Evolutionary conservation across 495 filamentous ascomycete species (phyloP).

Genomic region (Hyaloscypha variabilis): DNA sequence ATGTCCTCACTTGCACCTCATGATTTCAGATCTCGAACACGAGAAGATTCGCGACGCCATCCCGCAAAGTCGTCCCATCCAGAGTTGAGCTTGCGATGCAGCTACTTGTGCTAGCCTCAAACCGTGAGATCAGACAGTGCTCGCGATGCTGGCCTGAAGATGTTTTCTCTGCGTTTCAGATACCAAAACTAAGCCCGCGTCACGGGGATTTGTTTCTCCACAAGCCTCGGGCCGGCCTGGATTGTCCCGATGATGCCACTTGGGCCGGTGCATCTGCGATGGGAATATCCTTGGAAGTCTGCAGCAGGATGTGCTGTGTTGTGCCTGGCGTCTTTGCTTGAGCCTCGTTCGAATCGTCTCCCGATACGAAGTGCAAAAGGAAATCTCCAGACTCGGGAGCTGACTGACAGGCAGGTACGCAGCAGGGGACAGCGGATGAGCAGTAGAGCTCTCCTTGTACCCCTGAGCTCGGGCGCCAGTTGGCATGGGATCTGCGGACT

Average conservation of each 20-base stretch:
- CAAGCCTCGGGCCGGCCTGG: background rate
- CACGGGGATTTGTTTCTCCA: background rate
- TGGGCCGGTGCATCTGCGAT: background rate
- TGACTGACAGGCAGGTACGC: background rate
- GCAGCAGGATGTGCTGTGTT: background rate
- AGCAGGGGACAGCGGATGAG: background rate
- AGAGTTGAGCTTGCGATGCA: background rate
- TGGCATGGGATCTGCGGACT: background rate
- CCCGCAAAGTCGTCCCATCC: background rate
- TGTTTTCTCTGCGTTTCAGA: background rate
- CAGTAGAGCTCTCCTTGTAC: background rate
- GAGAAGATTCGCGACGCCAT: background rate
- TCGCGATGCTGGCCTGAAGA: background rate
- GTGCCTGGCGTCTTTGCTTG: background rate
- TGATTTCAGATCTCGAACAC: background rate
- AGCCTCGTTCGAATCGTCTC: background rate
- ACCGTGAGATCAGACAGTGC: background rate
- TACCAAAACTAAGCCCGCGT: background rate
- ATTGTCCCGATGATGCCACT: background rate
- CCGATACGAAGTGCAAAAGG: background rate
- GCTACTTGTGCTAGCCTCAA: background rate
- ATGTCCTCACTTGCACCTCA: background rate
- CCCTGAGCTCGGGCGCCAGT: background rate
- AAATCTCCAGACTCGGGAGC: background rate
- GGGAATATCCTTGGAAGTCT: background rate